Evolutionary conservation across 73 alveolate species (phyloP).

Genomic region (Paramecium bursaria): DNA sequence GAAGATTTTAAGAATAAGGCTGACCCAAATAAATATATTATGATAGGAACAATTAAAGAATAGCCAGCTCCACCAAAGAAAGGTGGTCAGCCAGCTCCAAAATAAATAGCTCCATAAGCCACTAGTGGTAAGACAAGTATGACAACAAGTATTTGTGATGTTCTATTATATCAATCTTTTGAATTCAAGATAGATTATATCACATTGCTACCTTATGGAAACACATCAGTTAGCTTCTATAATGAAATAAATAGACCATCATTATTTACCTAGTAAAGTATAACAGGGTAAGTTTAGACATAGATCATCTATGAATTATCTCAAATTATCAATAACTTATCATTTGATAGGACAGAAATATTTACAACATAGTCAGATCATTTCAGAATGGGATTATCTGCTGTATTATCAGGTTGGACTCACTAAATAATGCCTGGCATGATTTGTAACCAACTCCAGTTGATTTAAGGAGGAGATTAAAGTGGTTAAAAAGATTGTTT

Average conservation of each 20-base stretch:
- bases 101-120: constrained; percentile 29
- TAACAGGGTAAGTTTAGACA: constrained; percentile 22
- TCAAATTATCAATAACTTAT: too few relatives aligned
- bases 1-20: constrained; percentile 61
- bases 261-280: constrained; percentile 52
- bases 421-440: constrained; percentile 37
- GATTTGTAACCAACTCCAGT: not conserved
- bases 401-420: constrained; percentile 25
- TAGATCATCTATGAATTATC: constrained; percentile 14
- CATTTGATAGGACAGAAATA: not conserved
- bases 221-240: constrained; percentile 7
- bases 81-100: constrained; percentile 32
- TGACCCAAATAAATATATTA: constrained; percentile 61
- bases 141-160: constrained; percentile 51
- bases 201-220: constrained; percentile 62
- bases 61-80: constrained; percentile 29
- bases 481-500: constrained; percentile 49
- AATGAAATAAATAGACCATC: not conserved
- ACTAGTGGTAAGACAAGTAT: constrained; percentile 53
- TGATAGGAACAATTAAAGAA: constrained; percentile 59
- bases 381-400: constrained; percentile 5
- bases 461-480: constrained; percentile 55
- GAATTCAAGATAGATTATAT: constrained; percentile 64
- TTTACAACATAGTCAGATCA: not conserved
- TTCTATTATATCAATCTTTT: constrained; percentile 2